Evolutionary conservation across 2,329 filamentous ascomycete genomes (phyloP).

Genomic region (Xylaria multiplex): DNA sequence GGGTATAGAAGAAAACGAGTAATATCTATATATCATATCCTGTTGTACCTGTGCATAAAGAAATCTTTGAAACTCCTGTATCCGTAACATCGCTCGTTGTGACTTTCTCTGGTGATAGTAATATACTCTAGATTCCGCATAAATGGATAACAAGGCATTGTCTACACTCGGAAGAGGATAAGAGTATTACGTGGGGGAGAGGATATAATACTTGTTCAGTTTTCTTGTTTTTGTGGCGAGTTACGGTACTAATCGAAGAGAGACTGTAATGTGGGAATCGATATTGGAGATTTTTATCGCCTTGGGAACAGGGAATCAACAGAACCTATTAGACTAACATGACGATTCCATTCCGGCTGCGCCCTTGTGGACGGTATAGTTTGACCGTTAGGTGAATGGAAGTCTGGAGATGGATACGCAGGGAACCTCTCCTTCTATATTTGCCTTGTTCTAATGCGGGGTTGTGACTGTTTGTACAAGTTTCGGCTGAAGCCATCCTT

Average conservation of each 20-base stretch:
- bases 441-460: slow-evolving; percentile 39
- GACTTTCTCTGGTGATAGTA: not conserved
- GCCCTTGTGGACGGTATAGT: not conserved
- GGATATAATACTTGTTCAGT: not conserved
- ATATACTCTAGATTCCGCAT: not conserved
- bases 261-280: not conserved
- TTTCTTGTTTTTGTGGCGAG: not conserved
- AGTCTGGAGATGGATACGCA: slow-evolving; percentile 6
- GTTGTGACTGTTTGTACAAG: slow-evolving; percentile 42
- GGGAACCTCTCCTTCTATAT: slow-evolving; percentile 37
- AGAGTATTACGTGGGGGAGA: too few species aligned
- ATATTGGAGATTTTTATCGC: slow-evolving; percentile 4
- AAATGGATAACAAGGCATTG: not conserved
- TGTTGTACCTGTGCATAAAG: slow-evolving; percentile 6
- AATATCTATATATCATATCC: slow-evolving; percentile 32
- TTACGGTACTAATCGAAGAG: not conserved
- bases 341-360: not conserved
- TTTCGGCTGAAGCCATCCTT: slow-evolving; percentile 21
- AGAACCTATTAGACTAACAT: slow-evolving; percentile 3
- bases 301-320: not conserved
- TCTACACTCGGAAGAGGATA: not conserved
- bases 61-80: not conserved
- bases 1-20: slow-evolving; percentile 32
- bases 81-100: not conserved
- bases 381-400: not conserved